These are phyloP conservation scores for Quercus mongolica DNA, from an alignment of 306 rosid genomes.

Conservation along the genomic window DNA sequence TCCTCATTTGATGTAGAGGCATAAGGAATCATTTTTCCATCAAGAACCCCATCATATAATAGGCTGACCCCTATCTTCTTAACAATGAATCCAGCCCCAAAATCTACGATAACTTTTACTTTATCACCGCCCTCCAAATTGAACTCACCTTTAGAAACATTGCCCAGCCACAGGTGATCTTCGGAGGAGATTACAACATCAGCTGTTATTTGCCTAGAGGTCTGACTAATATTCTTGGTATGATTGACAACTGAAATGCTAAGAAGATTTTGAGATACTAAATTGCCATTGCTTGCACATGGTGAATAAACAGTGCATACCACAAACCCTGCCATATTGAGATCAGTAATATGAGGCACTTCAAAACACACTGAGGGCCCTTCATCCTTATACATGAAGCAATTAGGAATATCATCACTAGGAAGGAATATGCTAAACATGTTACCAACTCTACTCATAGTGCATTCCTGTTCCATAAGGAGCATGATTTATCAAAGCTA, in stretches of 20 bases:
- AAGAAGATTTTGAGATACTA: neutral
- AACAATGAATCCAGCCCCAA: neutral
- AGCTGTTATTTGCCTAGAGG: neutral
- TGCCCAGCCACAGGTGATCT: slow-evolving; percentile 25
- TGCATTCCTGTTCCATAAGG: no score
- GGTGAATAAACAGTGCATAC: neutral
- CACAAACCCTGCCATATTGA: neutral
- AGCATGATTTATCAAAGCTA: no score
- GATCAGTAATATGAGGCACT: neutral
- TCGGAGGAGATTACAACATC: neutral
- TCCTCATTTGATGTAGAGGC: neutral
- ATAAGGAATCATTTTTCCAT: neutral
- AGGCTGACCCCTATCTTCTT: slow-evolving; percentile 14
- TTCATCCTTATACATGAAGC: neutral
- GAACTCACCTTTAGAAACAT: neutral
- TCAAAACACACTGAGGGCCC: neutral
- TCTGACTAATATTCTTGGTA: neutral
- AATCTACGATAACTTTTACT: neutral
- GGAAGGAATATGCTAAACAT: neutral
- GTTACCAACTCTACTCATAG: no score
- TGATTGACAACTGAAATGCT: neutral
- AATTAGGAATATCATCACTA: neutral
- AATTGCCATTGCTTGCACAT: neutral
- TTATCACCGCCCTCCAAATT: slow-evolving; percentile 17
- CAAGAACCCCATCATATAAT: neutral